Percentiles rank a stretch among this genome's conserved stretches.
phyloP scores from a whole-genome alignment of 495 filamentous ascomycete genomes.

The Trichocladium uniseriatum region DNA sequence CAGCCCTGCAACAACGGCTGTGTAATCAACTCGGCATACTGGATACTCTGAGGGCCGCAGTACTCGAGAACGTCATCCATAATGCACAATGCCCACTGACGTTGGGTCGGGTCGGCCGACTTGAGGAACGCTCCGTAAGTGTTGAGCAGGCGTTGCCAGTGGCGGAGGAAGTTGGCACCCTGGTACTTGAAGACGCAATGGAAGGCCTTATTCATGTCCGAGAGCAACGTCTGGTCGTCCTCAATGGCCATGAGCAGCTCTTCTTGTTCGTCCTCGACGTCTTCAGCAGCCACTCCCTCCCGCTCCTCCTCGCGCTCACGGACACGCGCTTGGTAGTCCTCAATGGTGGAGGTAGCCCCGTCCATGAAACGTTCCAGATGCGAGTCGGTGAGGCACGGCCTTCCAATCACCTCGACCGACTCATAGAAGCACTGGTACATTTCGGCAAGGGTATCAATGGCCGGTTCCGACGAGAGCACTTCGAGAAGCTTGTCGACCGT shows the following conservation, averaged over 20 bases:
- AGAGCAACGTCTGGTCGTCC: conserved; percentile 92
- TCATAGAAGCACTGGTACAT: conserved; percentile 99
- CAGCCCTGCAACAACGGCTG: conserved; percentile 77
- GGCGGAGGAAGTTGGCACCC: conserved; percentile 67
- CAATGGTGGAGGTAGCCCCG: conserved; percentile 68
- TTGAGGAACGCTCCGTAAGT: conserved; percentile 83
- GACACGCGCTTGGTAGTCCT: conserved; percentile 86
- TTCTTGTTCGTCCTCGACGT: conserved; percentile 51
- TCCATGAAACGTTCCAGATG: conserved; percentile 85
- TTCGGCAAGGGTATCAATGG: conserved; percentile 91
- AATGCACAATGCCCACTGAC: conserved; percentile 97
- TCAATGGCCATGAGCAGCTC: conserved; percentile 84
- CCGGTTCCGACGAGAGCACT: conserved; percentile 88
- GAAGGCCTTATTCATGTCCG: conserved; percentile 99
- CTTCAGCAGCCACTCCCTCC: conserved; percentile 54
- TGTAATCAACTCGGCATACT: conserved; percentile 74
- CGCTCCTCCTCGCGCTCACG: conserved; percentile 65
- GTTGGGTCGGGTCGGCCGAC: conserved; percentile 78
- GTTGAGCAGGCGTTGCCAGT: conserved; percentile 73
- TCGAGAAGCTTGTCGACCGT: conserved; percentile 88
- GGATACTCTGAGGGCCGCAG: conserved; percentile 74
- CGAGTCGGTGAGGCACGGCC: conserved; percentile 62
- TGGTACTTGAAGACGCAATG: conserved; percentile 98
- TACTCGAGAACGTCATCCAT: conserved; percentile 98
- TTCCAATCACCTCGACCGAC: conserved; percentile 87